Base-by-base conservation (phyloP, 345 rosid species). In the Toxicodendron radicans region DNA sequence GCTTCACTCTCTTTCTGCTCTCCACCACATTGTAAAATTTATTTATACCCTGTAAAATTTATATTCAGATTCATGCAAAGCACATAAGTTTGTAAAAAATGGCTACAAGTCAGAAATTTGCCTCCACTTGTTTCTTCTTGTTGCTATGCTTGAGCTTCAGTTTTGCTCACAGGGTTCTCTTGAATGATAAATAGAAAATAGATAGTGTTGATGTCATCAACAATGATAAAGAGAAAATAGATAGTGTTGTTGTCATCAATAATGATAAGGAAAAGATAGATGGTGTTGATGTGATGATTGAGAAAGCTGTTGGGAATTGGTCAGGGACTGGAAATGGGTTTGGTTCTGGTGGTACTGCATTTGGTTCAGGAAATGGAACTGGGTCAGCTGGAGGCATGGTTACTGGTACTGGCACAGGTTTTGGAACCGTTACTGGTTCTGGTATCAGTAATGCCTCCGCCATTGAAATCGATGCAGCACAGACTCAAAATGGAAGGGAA, bases 161-260 rank as follows among this genome's bases (percentile, higher is more conserved):
- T 81, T 80, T n/a, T 12, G 88, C 88, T 57, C 78, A 68, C 54
- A 82, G 87, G 80, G 48, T 80, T 74, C 83, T 85, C 4, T 49
- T 73, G 80, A 88, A 83, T 70, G 75, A 68, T n/a, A n/a, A n/a
- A n/a, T n/a, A n/a, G n/a, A n/a, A n/a, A n/a, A n/a, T n/a, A n/a
- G n/a, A n/a, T n/a, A n/a, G n/a, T n/a, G n/a, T n/a, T n/a, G n/a
- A n/a, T n/a, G n/a, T n/a, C n/a, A n/a, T n/a, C n/a, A n/a, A n/a
- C n/a, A n/a, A n/a, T 53, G 56, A 74, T 32, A 52, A 35, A 35
- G 74, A 66, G 13, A 18, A 43, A 30, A 68, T 57, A 7, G 33
- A 9, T 18, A 80, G 76, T 7, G 30, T 24, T 14, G 82, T 75
- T 3, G 20, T 16, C 7, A 76, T 73, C 4, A 35, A 8, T 56